Base-by-base conservation (phyloP, 805 yeast genomes). In the Candida sakaeoensis region DNA sequence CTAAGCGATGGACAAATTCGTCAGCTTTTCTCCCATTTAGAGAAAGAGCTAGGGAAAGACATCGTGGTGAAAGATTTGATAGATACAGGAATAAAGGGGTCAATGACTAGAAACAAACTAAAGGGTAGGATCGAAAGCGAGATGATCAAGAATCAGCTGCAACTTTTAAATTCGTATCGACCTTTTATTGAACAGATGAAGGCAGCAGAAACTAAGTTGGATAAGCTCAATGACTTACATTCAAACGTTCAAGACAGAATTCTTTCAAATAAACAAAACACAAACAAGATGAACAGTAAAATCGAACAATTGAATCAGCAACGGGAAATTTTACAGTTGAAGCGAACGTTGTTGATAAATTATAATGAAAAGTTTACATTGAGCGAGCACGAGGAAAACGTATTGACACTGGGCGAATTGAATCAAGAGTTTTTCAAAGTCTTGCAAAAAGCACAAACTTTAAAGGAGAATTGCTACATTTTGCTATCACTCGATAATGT, bases 401-500 rank as follows among this genome's bases (percentile, higher is more conserved):
- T 74, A 5, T 62, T 90, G 28, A 54, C 58, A 16, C 68, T 71
- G 22, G 70, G 68, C 12, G 75, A 66, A 9, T 64, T 74, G 22
- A 64, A 66, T 45, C 64, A 69, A 2, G 79, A 74, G 37, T 88
- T 83, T 54, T 85, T 87, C 49, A 55, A 52, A 3, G 73, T 78
- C 1, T 63, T 90, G 24, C 60, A 65, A 10, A 81, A 80, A 51
- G 82, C 86, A 6, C 79, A 83, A 48, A 52, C 55, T 26, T 82
- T 90, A 21, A 80, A 81, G 53, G 70, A 74, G 24, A 77, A 81
- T 42, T 82, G 95, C 37, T 79, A 85, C 34, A 73, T 81, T 14
- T 63, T 93, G 22, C 69, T 93, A 17, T 77, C 88, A 4, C 72
- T 82, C 52, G 82, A 83, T 24, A 80, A 83, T 50, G 81, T 81